phyloP scores from a whole-genome alignment of 108 stramenopile genomes.

The Nitzschia sp. region DNA sequence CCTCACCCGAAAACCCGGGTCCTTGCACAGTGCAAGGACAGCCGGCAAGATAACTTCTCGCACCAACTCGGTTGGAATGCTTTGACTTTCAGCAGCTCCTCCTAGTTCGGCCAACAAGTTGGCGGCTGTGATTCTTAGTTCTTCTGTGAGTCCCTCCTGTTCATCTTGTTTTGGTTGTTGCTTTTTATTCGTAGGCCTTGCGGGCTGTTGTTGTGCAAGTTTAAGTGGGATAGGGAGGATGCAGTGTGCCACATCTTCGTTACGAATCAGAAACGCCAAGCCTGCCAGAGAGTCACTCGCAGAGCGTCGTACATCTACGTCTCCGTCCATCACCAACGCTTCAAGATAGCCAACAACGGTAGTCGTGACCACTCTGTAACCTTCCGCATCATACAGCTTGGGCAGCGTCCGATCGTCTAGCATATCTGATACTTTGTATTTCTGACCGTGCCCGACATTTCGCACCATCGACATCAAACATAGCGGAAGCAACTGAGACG shows the following conservation, averaged over 20 bases:
- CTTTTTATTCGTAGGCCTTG: background rate
- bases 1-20: constrained; percentile 94
- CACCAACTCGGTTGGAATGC: constrained; percentile 44
- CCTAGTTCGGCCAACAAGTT: constrained; percentile 88
- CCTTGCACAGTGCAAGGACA: constrained; percentile 83
- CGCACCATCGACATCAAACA: constrained; percentile 58
- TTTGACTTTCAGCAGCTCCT: constrained; percentile 47
- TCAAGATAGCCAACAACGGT: constrained; percentile 59
- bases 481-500: constrained; percentile 78
- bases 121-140: constrained; percentile 91
- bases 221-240: constrained; percentile 72
- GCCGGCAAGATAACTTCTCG: constrained; percentile 70
- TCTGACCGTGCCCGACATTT: constrained; percentile 34
- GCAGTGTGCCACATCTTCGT: constrained; percentile 54
- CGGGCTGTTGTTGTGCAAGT: constrained; percentile 47
- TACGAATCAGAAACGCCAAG: constrained; percentile 61
- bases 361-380: constrained; percentile 62
- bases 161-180: constrained; percentile 20
- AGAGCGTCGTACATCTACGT: constrained; percentile 83
- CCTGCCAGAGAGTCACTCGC: constrained; percentile 74
- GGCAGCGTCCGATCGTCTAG: constrained; percentile 31
- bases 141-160: constrained; percentile 67
- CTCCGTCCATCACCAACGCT: constrained; percentile 61
- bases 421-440: constrained; percentile 35
- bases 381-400: constrained; percentile 47